phyloP scores from a whole-genome alignment of 1,139 yeast genomes.

The Candida sanyaensis region DNA sequence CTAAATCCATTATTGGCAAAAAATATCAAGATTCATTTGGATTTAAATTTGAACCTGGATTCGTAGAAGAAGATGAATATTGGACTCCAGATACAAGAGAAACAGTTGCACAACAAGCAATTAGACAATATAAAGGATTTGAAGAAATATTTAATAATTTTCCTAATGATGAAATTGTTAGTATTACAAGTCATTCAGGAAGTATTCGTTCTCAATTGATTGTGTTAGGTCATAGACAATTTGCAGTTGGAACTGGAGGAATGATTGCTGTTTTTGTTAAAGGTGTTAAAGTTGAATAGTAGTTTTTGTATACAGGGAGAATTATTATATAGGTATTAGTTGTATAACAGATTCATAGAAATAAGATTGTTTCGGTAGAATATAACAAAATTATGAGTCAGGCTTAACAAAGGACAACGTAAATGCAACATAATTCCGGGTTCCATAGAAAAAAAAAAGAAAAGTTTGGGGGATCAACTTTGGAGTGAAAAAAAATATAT shows the following conservation, averaged over 20 bases:
- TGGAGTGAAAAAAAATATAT: no score
- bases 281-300: conserved; percentile 20
- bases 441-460: no score
- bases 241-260: conserved; percentile 48
- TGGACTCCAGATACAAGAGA: conserved; percentile 42
- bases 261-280: conserved; percentile 46
- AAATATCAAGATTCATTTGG: conserved; percentile 31
- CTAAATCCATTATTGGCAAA: conserved; percentile 29
- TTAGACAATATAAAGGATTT: conserved; percentile 37
- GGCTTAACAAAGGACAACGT: no score
- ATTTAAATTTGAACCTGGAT: conserved; percentile 38
- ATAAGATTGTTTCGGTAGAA: no score
- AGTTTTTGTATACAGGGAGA: neutral
- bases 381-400: no score
- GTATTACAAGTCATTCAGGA: conserved; percentile 42
- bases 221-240: conserved; percentile 42
- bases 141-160: conserved; percentile 32
- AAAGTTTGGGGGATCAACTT: no score
- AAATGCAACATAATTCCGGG: no score
- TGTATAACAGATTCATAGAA: no score
- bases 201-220: conserved; percentile 41
- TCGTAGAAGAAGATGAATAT: conserved; percentile 42
- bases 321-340: neutral
- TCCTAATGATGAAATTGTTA: conserved; percentile 24
- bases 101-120: conserved; percentile 41